These are phyloP conservation scores for Lactifluus hygrophoroides DNA, from an alignment of 768 basidiomycete genomes.

Conservation along the genomic window DNA sequence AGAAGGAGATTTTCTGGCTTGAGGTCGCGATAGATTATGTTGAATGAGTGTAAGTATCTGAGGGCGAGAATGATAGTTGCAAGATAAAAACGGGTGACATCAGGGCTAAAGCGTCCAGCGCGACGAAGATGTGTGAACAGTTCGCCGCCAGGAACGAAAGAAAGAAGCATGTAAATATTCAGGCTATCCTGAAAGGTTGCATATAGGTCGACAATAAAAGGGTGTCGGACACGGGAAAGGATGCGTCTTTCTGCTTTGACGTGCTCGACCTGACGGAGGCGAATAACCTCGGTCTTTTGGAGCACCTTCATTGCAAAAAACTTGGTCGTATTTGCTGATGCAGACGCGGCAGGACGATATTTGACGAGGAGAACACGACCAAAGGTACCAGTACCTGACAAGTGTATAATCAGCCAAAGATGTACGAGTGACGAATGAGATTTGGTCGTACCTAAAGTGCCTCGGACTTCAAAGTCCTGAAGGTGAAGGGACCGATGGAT, in stretches of 20 bases:
- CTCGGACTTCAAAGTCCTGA: slow-evolving; percentile 75
- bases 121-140: slow-evolving; percentile 94
- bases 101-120: slow-evolving; percentile 89
- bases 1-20: slow-evolving; percentile 98
- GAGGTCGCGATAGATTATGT: slow-evolving; percentile 97
- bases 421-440: not conserved
- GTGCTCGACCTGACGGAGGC: slow-evolving; percentile 93
- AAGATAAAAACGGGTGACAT: slow-evolving; percentile 96
- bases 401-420: not conserved
- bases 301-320: slow-evolving; percentile 88
- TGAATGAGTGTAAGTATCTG: slow-evolving; percentile 89
- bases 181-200: slow-evolving; percentile 92
- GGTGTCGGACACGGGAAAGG: slow-evolving; percentile 83
- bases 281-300: slow-evolving; percentile 76
- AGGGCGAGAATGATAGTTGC: slow-evolving; percentile 93
- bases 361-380: slow-evolving; percentile 88
- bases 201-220: slow-evolving; percentile 94
- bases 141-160: slow-evolving; percentile 94
- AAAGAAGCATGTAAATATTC: slow-evolving; percentile 98
- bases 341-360: slow-evolving; percentile 41
- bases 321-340: slow-evolving; percentile 40
- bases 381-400: slow-evolving; percentile 89
- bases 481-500: slow-evolving; percentile 51
- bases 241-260: slow-evolving; percentile 96
- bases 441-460: slow-evolving; percentile 52